phyloP scores from a whole-genome alignment of 1,139 yeast species.

The Zygosaccharomyces sapae region DNA sequence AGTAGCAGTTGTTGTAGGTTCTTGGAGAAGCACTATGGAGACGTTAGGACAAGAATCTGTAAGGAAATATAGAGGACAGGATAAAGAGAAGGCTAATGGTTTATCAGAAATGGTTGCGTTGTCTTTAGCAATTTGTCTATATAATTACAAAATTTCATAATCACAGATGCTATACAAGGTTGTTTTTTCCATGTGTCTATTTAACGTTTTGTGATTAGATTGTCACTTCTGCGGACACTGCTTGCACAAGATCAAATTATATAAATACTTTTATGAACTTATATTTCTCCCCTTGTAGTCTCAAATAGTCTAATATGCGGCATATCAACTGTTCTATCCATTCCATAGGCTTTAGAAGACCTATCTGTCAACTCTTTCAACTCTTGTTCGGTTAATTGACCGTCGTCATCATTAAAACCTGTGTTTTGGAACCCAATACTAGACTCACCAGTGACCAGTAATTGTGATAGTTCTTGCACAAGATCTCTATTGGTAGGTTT shows the following conservation, averaged over 20 bases:
- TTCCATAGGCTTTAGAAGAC: slow-evolving; percentile 43
- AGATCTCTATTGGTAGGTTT: slow-evolving; percentile 30
- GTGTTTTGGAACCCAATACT: slow-evolving; percentile 29
- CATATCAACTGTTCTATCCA: slow-evolving; percentile 22
- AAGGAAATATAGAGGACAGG: too few species aligned
- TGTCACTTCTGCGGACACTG: not conserved
- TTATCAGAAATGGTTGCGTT: too few species aligned
- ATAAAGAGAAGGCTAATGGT: too few species aligned
- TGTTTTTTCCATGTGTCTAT: not conserved
- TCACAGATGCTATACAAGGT: too few species aligned
- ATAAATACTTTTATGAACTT: not conserved
- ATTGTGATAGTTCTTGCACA: slow-evolving; percentile 32
- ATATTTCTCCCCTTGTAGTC: slow-evolving; percentile 26
- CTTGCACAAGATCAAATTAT: not conserved
- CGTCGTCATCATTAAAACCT: slow-evolving; percentile 20
- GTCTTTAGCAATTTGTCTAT: too few species aligned
- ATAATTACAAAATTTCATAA: too few species aligned
- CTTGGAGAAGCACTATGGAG: too few species aligned
- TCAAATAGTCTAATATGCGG: slow-evolving; percentile 35
- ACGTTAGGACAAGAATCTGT: too few species aligned
- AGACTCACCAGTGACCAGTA: slow-evolving; percentile 29
- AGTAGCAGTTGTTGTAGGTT: not conserved
- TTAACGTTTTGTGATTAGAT: not conserved
- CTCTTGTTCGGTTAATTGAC: slow-evolving; percentile 41
- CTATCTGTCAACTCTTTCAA: slow-evolving; percentile 54